phyloP scores from a whole-genome alignment of 306 rosid genomes.

The Lathyrus aphaca region DNA sequence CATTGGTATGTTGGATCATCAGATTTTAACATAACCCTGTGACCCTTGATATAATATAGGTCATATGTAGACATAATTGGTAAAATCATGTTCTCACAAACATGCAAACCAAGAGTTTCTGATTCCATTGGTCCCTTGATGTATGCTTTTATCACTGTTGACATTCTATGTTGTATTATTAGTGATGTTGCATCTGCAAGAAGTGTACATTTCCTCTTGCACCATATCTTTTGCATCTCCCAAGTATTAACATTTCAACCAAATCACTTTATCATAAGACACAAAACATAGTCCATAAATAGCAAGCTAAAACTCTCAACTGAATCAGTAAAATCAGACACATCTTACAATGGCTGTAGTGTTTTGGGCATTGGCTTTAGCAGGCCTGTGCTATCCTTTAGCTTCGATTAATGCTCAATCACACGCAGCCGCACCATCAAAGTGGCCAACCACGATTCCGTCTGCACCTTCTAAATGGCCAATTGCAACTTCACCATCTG shows the following conservation, averaged over 20 bases:
- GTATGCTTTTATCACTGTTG: not conserved
- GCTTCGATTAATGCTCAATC: constrained; percentile 41
- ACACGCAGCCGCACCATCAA: constrained; percentile 26
- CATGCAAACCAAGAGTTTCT: constrained; percentile 9
- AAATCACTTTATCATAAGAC: constrained; percentile 21
- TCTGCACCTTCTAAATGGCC: constrained; percentile 37
- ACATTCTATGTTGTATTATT: constrained; percentile 2
- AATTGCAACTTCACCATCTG: constrained; percentile 18
- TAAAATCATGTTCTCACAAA: constrained; percentile 41
- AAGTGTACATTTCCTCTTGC: constrained; percentile 40
- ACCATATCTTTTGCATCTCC: constrained; percentile 7
- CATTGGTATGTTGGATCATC: constrained; percentile 40
- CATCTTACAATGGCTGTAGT: constrained; percentile 41
- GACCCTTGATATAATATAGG: constrained; percentile 36
- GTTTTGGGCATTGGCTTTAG: constrained; percentile 41
- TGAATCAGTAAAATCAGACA: constrained; percentile 26
- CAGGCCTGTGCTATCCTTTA: constrained; percentile 38
- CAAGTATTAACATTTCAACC: constrained; percentile 42
- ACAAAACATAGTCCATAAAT: constrained; percentile 39
- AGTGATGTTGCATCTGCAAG: constrained; percentile 25
- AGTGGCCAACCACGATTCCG: too few relatives aligned
- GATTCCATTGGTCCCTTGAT: constrained; percentile 17
- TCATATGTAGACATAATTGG: constrained; percentile 39
- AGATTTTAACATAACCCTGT: constrained; percentile 44
- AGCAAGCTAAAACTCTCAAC: constrained; percentile 14